These are phyloP conservation scores for Moricandia arvensis DNA, from an alignment of 345 rosid species.

Conservation along the genomic window DNA sequence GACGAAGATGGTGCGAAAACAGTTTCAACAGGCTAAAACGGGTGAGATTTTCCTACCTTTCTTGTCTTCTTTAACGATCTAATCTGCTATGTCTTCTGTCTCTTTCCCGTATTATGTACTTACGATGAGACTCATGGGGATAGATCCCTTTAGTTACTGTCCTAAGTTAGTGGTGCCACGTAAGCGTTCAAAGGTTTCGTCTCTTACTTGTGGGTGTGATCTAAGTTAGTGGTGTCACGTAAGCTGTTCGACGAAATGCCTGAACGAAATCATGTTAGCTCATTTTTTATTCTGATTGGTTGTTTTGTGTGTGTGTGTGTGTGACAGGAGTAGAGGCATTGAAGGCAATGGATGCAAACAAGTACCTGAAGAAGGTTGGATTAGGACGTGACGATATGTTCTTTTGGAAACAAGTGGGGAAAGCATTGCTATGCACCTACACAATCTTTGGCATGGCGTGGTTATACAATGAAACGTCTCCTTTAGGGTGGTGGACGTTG, in stretches of 20 bases:
- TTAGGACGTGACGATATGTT: conserved; percentile 61
- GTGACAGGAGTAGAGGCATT: conserved; percentile 52
- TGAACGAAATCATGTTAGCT: neutral
- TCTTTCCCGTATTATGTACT: neutral
- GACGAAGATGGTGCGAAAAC: conserved; percentile 59
- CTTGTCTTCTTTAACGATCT: neutral
- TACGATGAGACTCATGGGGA: neutral
- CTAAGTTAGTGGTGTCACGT: neutral
- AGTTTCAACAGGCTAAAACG: conserved; percentile 57
- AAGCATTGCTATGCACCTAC: conserved; percentile 75
- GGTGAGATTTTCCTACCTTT: conserved; percentile 37
- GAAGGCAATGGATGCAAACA: conserved; percentile 53
- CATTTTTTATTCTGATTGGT: neutral
- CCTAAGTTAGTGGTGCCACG: neutral
- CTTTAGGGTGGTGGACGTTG: conserved; percentile 91
- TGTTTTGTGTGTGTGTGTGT: neutral
- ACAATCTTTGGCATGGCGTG: conserved; percentile 62
- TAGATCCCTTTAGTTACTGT: neutral
- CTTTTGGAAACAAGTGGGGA: conserved; percentile 84
- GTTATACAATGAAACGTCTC: conserved; percentile 79
- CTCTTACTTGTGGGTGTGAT: conserved; percentile 7
- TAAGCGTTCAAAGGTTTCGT: neutral
- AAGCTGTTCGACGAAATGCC: conserved; percentile 37
- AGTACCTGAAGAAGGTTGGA: conserved; percentile 65
- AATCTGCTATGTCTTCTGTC: neutral